Evolutionary conservation across 768 basidiomycete genomes (phyloP).

Genomic region (Boletus bicolor): DNA sequence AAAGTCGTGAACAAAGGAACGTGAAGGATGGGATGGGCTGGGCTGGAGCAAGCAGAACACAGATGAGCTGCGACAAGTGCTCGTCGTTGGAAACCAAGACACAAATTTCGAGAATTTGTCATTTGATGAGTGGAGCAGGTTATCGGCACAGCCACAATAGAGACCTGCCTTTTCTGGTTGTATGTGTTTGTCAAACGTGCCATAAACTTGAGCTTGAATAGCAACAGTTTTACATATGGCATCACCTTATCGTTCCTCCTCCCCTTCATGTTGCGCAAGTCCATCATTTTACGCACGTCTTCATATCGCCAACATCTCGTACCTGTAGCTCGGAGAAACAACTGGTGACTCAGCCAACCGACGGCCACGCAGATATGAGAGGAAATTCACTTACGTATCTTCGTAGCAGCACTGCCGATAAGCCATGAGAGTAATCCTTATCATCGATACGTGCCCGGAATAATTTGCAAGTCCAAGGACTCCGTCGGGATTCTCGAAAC

Average conservation of each 20-base stretch:
- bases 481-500: slow-evolving; percentile 2
- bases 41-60: background rate
- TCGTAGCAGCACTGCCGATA: background rate
- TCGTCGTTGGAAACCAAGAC: slow-evolving; percentile 16
- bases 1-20: slow-evolving; percentile 18
- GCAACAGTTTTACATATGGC: background rate
- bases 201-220: background rate
- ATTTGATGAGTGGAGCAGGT: slow-evolving; percentile 16
- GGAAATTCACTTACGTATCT: slow-evolving; percentile 10
- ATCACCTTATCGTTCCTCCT: background rate
- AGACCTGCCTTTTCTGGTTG: slow-evolving; percentile 17
- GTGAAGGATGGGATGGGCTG: slow-evolving; percentile 1
- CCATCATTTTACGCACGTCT: too few relatives aligned
- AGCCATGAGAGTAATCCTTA: slow-evolving; percentile 13
- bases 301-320: background rate
- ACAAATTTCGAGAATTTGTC: slow-evolving; percentile 25
- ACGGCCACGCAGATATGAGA: background rate
- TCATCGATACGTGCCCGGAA: background rate
- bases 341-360: background rate
- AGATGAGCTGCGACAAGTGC: slow-evolving; percentile 5
- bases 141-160: slow-evolving; percentile 21
- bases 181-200: background rate
- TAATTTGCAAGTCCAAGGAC: background rate
- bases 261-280: background rate
- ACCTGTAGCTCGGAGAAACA: background rate